Evolutionary conservation across 345 rosid genomes (phyloP), one percentile per base, ranked within the genome.

Genomic region (Moricandia moricandioides): DNA sequence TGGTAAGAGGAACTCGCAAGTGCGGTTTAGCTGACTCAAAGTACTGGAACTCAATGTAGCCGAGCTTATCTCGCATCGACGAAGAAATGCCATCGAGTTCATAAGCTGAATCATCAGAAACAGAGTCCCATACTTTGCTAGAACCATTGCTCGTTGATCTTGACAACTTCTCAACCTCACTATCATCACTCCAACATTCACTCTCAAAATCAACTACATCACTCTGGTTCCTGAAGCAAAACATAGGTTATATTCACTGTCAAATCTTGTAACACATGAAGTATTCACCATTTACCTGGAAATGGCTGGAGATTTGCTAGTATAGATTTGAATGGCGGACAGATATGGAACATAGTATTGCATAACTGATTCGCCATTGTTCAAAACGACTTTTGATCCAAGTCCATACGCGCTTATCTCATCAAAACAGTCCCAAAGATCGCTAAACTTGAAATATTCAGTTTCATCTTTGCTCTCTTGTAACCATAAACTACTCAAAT

Each of bases 331-430:
- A 47, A 88, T 81, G 59, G 91, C 97, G 0, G 93, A 91, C 2
- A 91, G 80, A 70, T 86, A 91, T 13, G 97, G 96, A 24, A 82
- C 90, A 62, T 74, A 89, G 70, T 88, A 89, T 63, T 91, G 95
- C 70, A 72, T 71, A 43, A 89, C 47, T 26, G 52, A 77, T 67
- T 85, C 84, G 1, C 83, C 82, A 24, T 17, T 69, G 65, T 69
- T 57, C 51, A 85, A 58, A 3, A 45, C 64, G 3, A 91, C 79
- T 0, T 74, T 69, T 13, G 82, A 69, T 18, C 91, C 87, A 9
- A 75, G 80, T 49, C 97, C 94, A 65, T 84, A 92, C 3, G 96
- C 94, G 58, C 97, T 87, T 85, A 83, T 84, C 79, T 92, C 97
- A 52, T 83, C 79, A 31, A 80, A 88, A 83, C 87, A 83, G 21